Evolutionary conservation across 2,329 filamentous ascomycete species (phyloP), one percentile per base, ranked within the genome.

Genomic region (Penicillium sclerotiorum): DNA sequence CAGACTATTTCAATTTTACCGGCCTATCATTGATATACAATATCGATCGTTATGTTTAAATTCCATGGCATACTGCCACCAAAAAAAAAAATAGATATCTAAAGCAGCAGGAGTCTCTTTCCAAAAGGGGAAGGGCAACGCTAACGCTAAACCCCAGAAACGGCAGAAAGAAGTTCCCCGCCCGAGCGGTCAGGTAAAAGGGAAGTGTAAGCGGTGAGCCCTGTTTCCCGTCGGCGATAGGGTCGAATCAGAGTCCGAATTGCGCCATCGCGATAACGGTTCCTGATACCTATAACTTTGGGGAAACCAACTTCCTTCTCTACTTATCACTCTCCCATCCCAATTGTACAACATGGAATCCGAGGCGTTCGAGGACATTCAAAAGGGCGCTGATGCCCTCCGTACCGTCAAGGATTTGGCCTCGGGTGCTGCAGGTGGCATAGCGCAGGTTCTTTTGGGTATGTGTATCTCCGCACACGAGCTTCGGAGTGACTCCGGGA

Each of bases 371-470:
- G 70, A 74, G 42, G 65, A 68, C 33, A 52, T 68, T 37, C 63
- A 70, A 50, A 68, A 71, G 56, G 69, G 64, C 28, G 69, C 62
- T 28, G 71, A 73, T 54, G 66, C 79, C 43, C 56, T 73, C 61
- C 83, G 87, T 67, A 88, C 88, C 42, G 77, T 86, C 64, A 99
- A 97, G 79, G 94, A 99, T 74, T 78, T 99, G 51, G 88, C 93
- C 67, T 84, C 94, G 9, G 94, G 94, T 30, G 94, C 94, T 52
- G 88, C 87, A 7, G 94, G 94, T 56, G 94, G 94, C 62, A 81
- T 97, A 62, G 93, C 94, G 15, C 94, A 99, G 74, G 94, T 99
- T 36, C 76, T 99, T 55, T 81, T 97, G 59, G 93, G 92, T 96
- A 76, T 74, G 84, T 80, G 54, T 45, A 42, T 35, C 48, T 25